phyloP scores from a whole-genome alignment of 106 monocot genomes.

The Posidonia australis region DNA sequence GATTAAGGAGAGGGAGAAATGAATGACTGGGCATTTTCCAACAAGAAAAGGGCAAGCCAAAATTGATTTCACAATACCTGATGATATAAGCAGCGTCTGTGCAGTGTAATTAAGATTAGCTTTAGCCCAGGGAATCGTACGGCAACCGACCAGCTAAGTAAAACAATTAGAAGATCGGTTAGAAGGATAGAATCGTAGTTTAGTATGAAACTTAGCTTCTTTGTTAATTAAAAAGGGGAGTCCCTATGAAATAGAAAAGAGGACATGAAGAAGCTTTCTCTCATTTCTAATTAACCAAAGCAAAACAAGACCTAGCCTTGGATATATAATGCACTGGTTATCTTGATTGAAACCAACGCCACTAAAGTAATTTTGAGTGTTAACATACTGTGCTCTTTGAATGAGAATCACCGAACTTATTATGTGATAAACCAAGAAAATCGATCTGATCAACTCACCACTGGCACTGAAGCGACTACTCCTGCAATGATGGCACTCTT shows the following conservation, averaged over 20 bases:
- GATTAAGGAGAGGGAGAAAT: no score
- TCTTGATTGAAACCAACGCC: background rate
- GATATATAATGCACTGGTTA: no score
- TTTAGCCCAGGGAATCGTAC: slow-evolving; percentile 73
- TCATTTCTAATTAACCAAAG: no score
- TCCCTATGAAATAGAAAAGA: no score
- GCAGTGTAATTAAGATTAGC: slow-evolving; percentile 72
- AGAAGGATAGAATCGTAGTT: background rate
- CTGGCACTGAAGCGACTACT: slow-evolving; percentile 10
- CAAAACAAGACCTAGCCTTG: no score
- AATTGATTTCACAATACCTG: slow-evolving; percentile 25
- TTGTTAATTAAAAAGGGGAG: no score
- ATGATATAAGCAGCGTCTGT: slow-evolving; percentile 67
- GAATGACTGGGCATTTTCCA: background rate
- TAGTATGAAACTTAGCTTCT: no score
- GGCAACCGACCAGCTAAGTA: slow-evolving; percentile 42
- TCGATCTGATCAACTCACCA: background rate
- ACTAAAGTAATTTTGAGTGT: no score
- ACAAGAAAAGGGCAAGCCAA: background rate
- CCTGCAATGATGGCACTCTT: slow-evolving; percentile 20
- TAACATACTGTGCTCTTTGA: no score
- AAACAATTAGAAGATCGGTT: background rate
- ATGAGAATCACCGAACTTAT: no score
- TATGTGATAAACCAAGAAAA: background rate
- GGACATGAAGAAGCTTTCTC: no score